phyloP scores from a whole-genome alignment of 1,284 basidiomycete genomes.

The Neolentinus lepideus region DNA sequence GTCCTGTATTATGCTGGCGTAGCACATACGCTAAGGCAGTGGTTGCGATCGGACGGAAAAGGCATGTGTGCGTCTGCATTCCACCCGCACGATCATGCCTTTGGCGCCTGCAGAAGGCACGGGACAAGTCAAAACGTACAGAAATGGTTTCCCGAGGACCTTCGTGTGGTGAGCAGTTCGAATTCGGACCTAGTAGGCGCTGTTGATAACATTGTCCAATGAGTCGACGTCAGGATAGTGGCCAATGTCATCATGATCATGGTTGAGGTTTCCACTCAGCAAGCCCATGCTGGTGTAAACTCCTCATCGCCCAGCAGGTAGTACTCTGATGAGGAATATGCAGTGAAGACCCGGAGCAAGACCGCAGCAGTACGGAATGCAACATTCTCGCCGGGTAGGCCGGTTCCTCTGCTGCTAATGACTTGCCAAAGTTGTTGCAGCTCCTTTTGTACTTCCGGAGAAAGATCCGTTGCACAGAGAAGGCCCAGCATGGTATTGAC shows the following conservation, averaged over 20 bases:
- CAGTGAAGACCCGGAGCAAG: not conserved
- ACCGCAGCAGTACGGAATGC: not conserved
- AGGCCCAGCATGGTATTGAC: not conserved
- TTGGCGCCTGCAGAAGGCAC: not conserved
- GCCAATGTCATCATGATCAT: too few species aligned
- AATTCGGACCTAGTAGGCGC: not conserved
- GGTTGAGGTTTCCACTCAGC: too few species aligned
- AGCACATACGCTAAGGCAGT: not conserved
- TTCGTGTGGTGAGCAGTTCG: not conserved
- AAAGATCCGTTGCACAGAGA: not conserved
- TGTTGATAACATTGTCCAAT: not conserved
- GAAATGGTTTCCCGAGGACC: not conserved
- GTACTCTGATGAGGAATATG: not conserved
- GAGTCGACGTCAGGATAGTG: not conserved
- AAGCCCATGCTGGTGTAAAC: too few species aligned
- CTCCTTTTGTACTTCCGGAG: not conserved
- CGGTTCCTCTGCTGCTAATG: not conserved
- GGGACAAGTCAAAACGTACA: not conserved
- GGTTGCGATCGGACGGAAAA: not conserved
- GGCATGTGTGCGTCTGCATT: not conserved
- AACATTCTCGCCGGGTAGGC: not conserved
- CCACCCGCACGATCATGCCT: not conserved
- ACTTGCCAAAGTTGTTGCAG: not conserved
- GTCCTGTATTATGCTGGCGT: not conserved
- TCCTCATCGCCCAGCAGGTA: not conserved